A percentile compares a stretch with the other conserved stretches of the same genome.
These are phyloP conservation scores for Chaetomium strumarium DNA, from an alignment of 2,329 filamentous ascomycete genomes.

Conservation along the genomic window DNA sequence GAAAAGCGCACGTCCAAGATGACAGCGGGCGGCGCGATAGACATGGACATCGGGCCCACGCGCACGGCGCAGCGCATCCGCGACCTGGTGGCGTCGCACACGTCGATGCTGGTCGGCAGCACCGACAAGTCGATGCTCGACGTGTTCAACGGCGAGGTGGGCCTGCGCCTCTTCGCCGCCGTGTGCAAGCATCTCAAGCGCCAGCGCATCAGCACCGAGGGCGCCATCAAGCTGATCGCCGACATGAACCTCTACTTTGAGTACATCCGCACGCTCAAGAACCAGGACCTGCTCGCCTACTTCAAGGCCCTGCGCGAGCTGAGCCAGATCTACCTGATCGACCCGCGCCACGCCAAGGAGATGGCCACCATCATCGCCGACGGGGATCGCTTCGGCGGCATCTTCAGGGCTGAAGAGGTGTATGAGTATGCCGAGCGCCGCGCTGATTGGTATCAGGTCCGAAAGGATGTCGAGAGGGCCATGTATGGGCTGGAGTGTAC, in stretches of 20 bases:
- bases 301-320: constrained; percentile 89
- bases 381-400: constrained; percentile 78
- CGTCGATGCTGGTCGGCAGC: constrained; percentile 85
- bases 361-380: constrained; percentile 94
- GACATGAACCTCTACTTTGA: constrained; percentile 93
- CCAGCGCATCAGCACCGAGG: constrained; percentile 83
- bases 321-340: constrained; percentile 92
- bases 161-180: constrained; percentile 81
- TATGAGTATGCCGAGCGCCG: constrained; percentile 93
- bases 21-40: constrained; percentile 10
- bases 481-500: constrained; percentile 94
- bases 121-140: constrained; percentile 98
- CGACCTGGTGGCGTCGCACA: constrained; percentile 80
- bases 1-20: constrained; percentile 10
- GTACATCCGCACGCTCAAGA: constrained; percentile 75
- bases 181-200: constrained; percentile 97
- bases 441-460: constrained; percentile 92
- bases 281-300: constrained; percentile 79
- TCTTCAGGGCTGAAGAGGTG: constrained; percentile 93
- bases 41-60: constrained; percentile 63
- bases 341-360: constrained; percentile 80
- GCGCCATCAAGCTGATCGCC: constrained; percentile 86
- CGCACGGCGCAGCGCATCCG: constrained; percentile 74
- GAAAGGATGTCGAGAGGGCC: constrained; percentile 81
- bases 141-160: constrained; percentile 97